Conservation (phyloP, 805 yeast species). For the Cyberlindnera mrakii region DNA sequence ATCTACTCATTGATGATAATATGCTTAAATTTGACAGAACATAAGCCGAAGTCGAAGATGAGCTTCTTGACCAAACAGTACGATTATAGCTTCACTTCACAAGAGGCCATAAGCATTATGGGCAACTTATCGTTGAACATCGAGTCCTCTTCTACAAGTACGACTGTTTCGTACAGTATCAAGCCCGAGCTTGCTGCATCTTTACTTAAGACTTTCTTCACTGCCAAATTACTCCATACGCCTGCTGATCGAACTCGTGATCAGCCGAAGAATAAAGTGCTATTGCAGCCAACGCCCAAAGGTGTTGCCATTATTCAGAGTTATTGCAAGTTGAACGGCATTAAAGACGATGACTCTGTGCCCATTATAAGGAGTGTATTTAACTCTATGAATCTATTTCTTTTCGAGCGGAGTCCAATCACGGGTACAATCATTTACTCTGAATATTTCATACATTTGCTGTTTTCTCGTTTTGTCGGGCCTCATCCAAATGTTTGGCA, state of each 20-base stretch:
- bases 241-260: conserved; percentile 68
- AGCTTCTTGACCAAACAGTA: conserved; percentile 27
- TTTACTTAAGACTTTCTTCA: conserved; percentile 46
- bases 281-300: conserved; percentile 85
- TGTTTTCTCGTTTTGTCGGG: conserved; percentile 64
- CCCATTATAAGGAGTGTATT: conserved; percentile 46
- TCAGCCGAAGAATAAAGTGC: conserved; percentile 34
- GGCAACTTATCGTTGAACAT: conserved; percentile 39
- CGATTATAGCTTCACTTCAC: conserved; percentile 48
- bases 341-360: conserved; percentile 34
- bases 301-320: conserved; percentile 68
- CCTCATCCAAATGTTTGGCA: conserved; percentile 64
- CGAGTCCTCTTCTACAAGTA: conserved; percentile 43
- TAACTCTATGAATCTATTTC: conserved; percentile 67
- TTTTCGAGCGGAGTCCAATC: conserved; percentile 55
- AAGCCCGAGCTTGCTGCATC: conserved; percentile 42
- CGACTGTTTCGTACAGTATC: conserved; percentile 50
- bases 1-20: conserved; percentile 50
- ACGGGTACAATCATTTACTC: conserved; percentile 58
- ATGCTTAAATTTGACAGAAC: conserved; percentile 33
- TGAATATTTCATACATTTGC: conserved; percentile 54
- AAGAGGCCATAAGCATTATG: conserved; percentile 50
- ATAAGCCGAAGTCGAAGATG: conserved; percentile 21
- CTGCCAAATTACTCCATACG: conserved; percentile 60
- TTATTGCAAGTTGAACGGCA: conserved; percentile 54